Conservation (phyloP, 345 rosid species). For the Excoecaria cochinchinensis region DNA sequence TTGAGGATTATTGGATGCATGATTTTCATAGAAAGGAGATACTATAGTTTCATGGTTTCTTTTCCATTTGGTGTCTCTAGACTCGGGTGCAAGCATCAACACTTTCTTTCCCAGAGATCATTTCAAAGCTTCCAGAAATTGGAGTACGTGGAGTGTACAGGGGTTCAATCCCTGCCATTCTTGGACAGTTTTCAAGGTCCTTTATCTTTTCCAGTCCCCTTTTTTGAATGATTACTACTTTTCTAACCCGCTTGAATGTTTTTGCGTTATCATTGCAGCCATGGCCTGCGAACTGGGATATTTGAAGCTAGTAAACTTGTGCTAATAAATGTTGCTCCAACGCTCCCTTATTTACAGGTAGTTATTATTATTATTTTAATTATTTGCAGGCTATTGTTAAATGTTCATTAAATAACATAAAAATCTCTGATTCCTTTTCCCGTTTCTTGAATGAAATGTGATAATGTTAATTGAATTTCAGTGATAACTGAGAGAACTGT, state of each 20-base stretch:
- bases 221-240: slow-evolving; percentile 4
- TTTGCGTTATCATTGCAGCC: slow-evolving; percentile 46
- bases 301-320: slow-evolving; percentile 87
- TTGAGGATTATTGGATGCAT: neutral
- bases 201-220: slow-evolving; percentile 12
- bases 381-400: neutral
- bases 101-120: slow-evolving; percentile 70
- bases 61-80: slow-evolving; percentile 36
- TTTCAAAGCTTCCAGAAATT: slow-evolving; percentile 86
- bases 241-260: slow-evolving; percentile 16
- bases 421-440: neutral
- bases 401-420: neutral
- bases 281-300: slow-evolving; percentile 94
- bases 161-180: slow-evolving; percentile 96
- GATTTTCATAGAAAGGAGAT: neutral
- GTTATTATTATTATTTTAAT: slow-evolving; percentile 10
- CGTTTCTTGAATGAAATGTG: neutral
- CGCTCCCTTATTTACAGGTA: slow-evolving; percentile 89
- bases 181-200: slow-evolving; percentile 97
- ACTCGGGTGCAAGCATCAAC: slow-evolving; percentile 98
- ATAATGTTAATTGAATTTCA: neutral
- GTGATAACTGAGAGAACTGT: neutral
- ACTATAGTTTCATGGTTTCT: slow-evolving; percentile 1
- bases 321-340: slow-evolving; percentile 84
- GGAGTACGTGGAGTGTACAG: slow-evolving; percentile 81